Evolutionary conservation across 495 filamentous ascomycete species (phyloP), one percentile per base, ranked within the genome.

Genomic region (Tuber aestivum): DNA sequence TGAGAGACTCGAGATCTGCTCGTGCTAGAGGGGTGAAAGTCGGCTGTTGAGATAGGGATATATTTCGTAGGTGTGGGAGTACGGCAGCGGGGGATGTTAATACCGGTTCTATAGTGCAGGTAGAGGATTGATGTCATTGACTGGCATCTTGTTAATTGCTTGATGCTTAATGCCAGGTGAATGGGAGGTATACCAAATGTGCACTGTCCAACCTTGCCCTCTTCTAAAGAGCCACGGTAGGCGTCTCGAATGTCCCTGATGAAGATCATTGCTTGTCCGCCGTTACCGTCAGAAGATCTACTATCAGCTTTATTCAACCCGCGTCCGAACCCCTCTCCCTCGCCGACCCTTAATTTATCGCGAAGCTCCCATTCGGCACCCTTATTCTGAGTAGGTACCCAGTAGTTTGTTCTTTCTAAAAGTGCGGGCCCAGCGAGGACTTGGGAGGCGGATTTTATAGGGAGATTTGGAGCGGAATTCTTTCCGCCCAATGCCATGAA

Each of bases 1-100:
- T 69, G 90, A 84, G 4, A 99, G 87, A 82, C 97, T 91, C 95
- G 95, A 99, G 80, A 89, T 90, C 85, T 91, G 72, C 89, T 89
- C 76, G 88, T 86, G 38, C 89, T 88, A 16, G 84, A 79, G 56
- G 88, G 86, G 50, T 91, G 87, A 84, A 98, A n/a, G n/a, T n/a
- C n/a, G n/a, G n/a, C n/a, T n/a, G n/a, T n/a, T n/a, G n/a, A n/a
- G n/a, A n/a, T n/a, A 18, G 94, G 92, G 0, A n/a, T n/a, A 94
- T 96, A 77, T 87, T 86, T 80, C 90, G 89, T 79, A 98, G 89
- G 83, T 97, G 93, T 44, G 97, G 88, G 41, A 93, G 94, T 0
- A 95, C 97, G 37, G 97, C 87, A 38, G 93, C n/a, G 88, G 9
- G 95, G 95, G 84, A 97, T 95, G 3, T 91, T 89, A 12, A 90